These are phyloP conservation scores for Liriodendron chinense DNA, from an alignment of 164 flowering plant genomes.

Conservation along the genomic window DNA sequence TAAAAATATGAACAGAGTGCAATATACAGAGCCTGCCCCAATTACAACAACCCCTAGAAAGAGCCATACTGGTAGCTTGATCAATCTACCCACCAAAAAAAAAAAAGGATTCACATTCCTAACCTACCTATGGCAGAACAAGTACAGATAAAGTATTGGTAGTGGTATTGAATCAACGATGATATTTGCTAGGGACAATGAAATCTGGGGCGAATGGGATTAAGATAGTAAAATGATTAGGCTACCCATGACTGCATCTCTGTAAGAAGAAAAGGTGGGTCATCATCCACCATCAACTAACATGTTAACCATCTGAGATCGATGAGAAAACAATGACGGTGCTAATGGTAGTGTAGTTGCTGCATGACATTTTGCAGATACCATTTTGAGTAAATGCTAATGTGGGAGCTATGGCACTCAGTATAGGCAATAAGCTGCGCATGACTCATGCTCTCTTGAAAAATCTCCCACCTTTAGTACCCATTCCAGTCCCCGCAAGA, in stretches of 20 bases:
- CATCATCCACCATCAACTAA: not conserved
- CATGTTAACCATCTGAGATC: not conserved
- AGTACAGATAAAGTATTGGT: too few species aligned
- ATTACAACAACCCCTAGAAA: not conserved
- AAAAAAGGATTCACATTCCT: too few species aligned
- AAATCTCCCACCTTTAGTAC: conserved; percentile 66
- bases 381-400: not conserved
- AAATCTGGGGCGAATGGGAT: not conserved
- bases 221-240: not conserved
- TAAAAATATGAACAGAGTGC: not conserved
- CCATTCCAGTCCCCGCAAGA: conserved; percentile 62
- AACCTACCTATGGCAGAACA: too few species aligned
- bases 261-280: too few species aligned
- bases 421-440: conserved; percentile 10
- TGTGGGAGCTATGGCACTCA: not conserved
- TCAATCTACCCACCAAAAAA: not conserved
- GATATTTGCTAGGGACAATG: not conserved
- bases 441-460: conserved; percentile 51
- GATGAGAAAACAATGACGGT: not conserved
- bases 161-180: not conserved
- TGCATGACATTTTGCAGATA: not conserved
- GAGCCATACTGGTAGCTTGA: not conserved
- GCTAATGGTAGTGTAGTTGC: not conserved
- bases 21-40: not conserved
- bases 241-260: too few species aligned